Evolutionary conservation across 2,329 filamentous ascomycete genomes (phyloP), one percentile per base, ranked within the genome.

Genomic region (Colletotrichum theobromicola): DNA sequence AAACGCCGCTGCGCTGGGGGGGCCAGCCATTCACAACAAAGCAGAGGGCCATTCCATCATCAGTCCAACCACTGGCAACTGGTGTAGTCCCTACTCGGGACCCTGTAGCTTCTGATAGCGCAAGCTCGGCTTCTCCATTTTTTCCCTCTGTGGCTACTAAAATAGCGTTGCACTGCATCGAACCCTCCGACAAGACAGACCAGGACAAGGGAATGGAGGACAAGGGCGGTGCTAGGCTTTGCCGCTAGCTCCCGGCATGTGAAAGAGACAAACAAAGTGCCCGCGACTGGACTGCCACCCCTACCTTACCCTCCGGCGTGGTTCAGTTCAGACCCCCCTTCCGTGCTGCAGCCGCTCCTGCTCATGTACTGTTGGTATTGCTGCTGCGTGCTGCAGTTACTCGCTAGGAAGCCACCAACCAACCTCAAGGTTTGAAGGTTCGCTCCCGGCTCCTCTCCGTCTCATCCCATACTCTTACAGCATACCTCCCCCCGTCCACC

Each of bases 361-460:
- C 61, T 60, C 32, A n/a, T 34, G 53, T 30, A 28, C 50, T 32
- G 26, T 24, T 60, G 37, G 26, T 60, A 26, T 46, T 73, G 35
- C 34, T 30, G 68, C 66, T 61, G 32, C 28, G 32, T 73, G 35
- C 34, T 53, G 61, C 66, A 53, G 32, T 8, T 32, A 34, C 37
- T 26, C 37, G 30, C 32, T 66, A 63, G 70, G 34, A 46, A 70
- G 58, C 67, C 72, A 67, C 72, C 62, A 72, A 67, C 72, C 62
- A 75, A 37, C 34, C 62, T 67, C 68, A 72, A 72, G 57, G 72
- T 72, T 72, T 46, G 68, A 63, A 75, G 63, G 72, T 63, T 75
- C 69, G 72, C 72, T 75, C 72, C 72, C 72, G 68, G 72, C 68
- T 74, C 67, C 61, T 61, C 72, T 75, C 69, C 72, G 72, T 75